Evolutionary conservation across 176 grass and related monocot species (phyloP).

Genomic region (Eleusine coracana): DNA sequence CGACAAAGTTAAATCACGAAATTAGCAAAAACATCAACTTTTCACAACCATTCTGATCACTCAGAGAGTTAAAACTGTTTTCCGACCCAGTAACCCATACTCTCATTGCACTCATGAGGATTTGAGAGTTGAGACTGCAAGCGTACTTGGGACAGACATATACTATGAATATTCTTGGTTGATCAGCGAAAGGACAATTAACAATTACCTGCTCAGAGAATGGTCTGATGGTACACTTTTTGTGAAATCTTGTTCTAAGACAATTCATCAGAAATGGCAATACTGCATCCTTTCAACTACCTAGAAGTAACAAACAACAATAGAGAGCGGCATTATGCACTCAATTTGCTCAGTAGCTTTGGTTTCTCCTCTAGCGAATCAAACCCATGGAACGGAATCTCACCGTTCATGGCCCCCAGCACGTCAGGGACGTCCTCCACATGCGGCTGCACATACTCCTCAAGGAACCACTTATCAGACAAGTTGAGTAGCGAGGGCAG

Average conservation of each 20-base stretch:
- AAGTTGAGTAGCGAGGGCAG: not conserved
- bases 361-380: not conserved
- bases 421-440: not conserved
- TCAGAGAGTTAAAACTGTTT: not conserved
- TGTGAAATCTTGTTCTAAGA: not conserved
- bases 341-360: not conserved
- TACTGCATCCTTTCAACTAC: not conserved
- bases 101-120: not conserved
- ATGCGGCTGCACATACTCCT: slow-evolving; percentile 16
- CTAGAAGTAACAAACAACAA: not conserved
- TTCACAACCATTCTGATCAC: not conserved
- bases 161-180: not conserved
- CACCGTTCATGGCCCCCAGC: slow-evolving; percentile 27
- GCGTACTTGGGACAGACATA: not conserved
- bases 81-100: not conserved
- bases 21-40: not conserved
- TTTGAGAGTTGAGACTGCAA: not conserved
- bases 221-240: not conserved
- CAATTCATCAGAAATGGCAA: slow-evolving; percentile 6
- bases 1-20: not conserved
- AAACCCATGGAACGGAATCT: slow-evolving; percentile 42
- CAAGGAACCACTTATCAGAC: not conserved
- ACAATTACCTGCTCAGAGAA: slow-evolving; percentile 6
- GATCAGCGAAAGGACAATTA: not conserved
- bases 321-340: not conserved